phyloP scores from a whole-genome alignment of 352 stramenopile species.

The Saprolegnia diclina region DNA sequence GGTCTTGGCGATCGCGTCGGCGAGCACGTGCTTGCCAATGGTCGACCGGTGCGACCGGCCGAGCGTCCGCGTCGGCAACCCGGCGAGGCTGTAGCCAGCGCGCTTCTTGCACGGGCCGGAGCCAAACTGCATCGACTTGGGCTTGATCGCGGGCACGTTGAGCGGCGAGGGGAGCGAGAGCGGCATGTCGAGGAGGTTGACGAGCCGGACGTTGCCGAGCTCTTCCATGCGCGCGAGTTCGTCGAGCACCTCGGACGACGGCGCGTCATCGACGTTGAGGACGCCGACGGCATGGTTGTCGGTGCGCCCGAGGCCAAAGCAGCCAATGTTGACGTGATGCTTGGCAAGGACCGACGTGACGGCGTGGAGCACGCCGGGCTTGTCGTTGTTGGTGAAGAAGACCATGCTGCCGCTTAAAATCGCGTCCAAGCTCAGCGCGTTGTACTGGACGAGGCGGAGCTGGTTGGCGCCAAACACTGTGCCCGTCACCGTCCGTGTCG shows the following conservation, averaged over 20 bases:
- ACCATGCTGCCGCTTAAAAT: conserved; percentile 87
- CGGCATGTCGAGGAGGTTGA: conserved; percentile 63
- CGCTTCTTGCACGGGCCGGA: conserved; percentile 99
- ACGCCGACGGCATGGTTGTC: conserved; percentile 74
- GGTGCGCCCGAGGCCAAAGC: conserved; percentile 82
- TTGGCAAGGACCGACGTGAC: conserved; percentile 91
- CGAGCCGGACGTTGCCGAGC: conserved; percentile 79
- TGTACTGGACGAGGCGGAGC: conserved; percentile 82
- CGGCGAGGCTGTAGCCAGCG: conserved; percentile 89
- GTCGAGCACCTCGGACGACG: conserved; percentile 78
- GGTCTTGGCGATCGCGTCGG: conserved; percentile 92
- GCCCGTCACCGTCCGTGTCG: conserved; percentile 75
- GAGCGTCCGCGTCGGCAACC: conserved; percentile 83
- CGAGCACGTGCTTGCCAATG: conserved; percentile 94
- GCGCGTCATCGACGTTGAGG: conserved; percentile 86
- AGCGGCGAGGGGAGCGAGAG: conserved; percentile 29
- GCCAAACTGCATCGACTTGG: conserved; percentile 92
- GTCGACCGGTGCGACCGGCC: conserved; percentile 96
- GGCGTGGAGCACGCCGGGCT: conserved; percentile 89
- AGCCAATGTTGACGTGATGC: conserved; percentile 93
- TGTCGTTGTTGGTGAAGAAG: conserved; percentile 93
- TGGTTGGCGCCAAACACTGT: conserved; percentile 87
- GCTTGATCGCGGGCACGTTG: conserved; percentile 66
- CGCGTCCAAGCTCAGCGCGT: conserved; percentile 81
- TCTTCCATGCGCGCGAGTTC: conserved; percentile 66